Conservation (phyloP, 768 basidiomycete genomes). For the Gloeophyllum trabeum region DNA sequence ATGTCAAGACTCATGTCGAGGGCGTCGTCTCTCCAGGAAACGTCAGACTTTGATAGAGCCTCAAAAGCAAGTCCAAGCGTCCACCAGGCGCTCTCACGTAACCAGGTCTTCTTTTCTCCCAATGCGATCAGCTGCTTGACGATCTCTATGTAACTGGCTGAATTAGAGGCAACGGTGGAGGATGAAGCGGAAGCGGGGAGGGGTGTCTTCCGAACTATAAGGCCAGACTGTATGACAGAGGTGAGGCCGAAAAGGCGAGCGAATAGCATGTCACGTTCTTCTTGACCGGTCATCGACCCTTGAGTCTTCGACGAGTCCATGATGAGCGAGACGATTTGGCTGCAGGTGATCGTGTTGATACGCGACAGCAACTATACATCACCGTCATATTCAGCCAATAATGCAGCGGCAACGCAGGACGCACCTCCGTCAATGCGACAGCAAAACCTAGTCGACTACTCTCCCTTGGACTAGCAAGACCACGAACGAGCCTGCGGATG, state of each 20-base stretch:
- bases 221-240: conserved; percentile 74
- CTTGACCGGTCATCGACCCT: conserved; percentile 77
- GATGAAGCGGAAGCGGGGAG: conserved; percentile 43
- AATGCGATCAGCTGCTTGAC: conserved; percentile 52
- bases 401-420: conserved; percentile 11
- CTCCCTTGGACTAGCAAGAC: conserved; percentile 86
- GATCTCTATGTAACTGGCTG: conserved; percentile 45
- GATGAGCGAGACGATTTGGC: conserved; percentile 69
- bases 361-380: conserved; percentile 59
- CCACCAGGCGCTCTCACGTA: conserved; percentile 90
- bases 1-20: conserved; percentile 34
- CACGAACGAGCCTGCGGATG: conserved; percentile 75
- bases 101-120: conserved; percentile 81
- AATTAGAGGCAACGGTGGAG: conserved; percentile 39
- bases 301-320: conserved; percentile 59
- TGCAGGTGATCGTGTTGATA: conserved; percentile 64
- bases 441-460: conserved; percentile 92
- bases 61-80: conserved; percentile 55
- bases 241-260: conserved; percentile 87
- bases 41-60: conserved; percentile 41
- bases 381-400: conserved; percentile 2
- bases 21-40: conserved; percentile 64
- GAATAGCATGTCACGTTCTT: conserved; percentile 88
- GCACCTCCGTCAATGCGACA: conserved; percentile 89
- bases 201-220: conserved; percentile 54